Conservation (phyloP, 2,329 filamentous ascomycete species). For the Aspergillus sp. region DNA sequence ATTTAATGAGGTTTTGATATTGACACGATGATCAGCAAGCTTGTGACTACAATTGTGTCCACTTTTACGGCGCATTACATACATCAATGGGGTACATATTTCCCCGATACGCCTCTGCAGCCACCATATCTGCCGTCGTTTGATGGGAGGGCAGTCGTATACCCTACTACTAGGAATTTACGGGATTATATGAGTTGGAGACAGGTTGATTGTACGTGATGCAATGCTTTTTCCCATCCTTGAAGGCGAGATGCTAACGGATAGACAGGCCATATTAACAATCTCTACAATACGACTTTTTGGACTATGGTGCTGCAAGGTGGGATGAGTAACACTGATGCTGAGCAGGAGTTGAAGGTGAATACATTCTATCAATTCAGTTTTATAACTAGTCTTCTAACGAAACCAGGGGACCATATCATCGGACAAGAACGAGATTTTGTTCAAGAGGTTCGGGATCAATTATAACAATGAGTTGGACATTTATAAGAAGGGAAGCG, state of each 20-base stretch:
- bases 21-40: constrained; percentile 58
- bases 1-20: not conserved
- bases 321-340: constrained; percentile 69
- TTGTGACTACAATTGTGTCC: constrained; percentile 85
- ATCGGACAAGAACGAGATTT: constrained; percentile 90
- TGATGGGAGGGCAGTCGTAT: constrained; percentile 85
- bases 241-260: constrained; percentile 4
- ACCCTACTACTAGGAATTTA: constrained; percentile 76
- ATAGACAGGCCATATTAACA: constrained; percentile 82
- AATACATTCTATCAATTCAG: constrained; percentile 11
- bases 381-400: constrained; percentile 11
- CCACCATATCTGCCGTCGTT: constrained; percentile 75
- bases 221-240: not conserved
- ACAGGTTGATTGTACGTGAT: constrained; percentile 79
- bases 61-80: constrained; percentile 92
- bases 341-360: constrained; percentile 74
- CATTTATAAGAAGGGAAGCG: constrained; percentile 89
- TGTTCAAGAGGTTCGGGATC: constrained; percentile 82
- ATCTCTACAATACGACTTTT: constrained; percentile 96
- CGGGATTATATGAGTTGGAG: constrained; percentile 96
- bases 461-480: constrained; percentile 98
- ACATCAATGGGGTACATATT: constrained; percentile 70
- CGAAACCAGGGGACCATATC: constrained; percentile 67
- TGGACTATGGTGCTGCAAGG: constrained; percentile 81
- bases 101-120: constrained; percentile 65